A percentile compares a stretch with the other conserved stretches of the same genome.
phyloP scores from a whole-genome alignment of 176 grass and related monocot genomes.

The Oryza officinalis region DNA sequence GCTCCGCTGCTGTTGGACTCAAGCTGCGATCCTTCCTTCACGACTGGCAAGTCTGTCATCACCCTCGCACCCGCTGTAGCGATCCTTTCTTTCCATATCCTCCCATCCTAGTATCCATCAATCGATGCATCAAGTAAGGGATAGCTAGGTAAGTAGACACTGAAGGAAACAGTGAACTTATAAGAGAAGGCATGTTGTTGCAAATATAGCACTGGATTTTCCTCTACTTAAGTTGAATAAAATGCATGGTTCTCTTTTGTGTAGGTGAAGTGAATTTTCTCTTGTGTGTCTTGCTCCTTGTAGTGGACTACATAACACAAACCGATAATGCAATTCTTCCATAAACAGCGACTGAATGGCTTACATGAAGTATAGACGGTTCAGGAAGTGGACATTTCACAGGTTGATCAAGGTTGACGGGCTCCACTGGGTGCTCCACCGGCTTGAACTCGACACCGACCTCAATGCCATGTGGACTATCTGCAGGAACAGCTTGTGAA shows the following conservation, averaged over 20 bases:
- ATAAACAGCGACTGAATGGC: neutral
- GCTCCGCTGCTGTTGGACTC: conserved; percentile 58
- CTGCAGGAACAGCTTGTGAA: conserved; percentile 29
- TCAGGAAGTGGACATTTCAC: conserved; percentile 90
- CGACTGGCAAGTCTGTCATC: conserved; percentile 66
- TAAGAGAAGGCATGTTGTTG: conserved; percentile 16
- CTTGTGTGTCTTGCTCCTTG: neutral
- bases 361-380: conserved; percentile 94
- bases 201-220: neutral
- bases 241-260: neutral
- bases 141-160: neutral
- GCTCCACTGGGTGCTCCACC: conserved; percentile 85
- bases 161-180: neutral
- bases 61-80: conserved; percentile 51
- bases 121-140: neutral
- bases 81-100: conserved; percentile 87
- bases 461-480: conserved; percentile 59
- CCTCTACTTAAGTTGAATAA: neutral
- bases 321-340: conserved; percentile 6
- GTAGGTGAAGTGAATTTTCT: neutral
- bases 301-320: neutral
- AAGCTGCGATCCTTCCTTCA: conserved; percentile 74
- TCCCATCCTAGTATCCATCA: conserved; percentile 73
- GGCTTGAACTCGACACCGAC: conserved; percentile 75
- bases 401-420: conserved; percentile 80